A percentile compares a stretch with the other conserved stretches of the same genome.
Evolutionary conservation across 179 eudicot species (phyloP).

Genomic region (Carnegiea gigantea): DNA sequence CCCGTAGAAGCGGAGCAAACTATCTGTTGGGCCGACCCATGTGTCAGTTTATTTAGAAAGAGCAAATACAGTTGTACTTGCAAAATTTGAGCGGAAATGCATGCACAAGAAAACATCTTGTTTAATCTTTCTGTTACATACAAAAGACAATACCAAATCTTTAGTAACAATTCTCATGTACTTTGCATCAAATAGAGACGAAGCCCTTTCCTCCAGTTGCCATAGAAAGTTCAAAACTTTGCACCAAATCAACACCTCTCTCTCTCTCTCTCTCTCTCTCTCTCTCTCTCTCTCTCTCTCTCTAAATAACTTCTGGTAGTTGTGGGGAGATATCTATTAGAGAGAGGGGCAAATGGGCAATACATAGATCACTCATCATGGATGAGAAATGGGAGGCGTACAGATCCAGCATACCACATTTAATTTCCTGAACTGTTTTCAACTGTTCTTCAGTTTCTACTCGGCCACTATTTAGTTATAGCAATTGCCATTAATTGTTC

Average conservation of each 20-base stretch:
- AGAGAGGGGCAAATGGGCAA: neutral
- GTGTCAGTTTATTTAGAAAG: no score
- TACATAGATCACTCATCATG: neutral
- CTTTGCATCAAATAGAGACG: no score
- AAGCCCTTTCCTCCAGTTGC: no score
- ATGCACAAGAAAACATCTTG: no score
- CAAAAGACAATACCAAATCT: no score
- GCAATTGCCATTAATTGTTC: no score
- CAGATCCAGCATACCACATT: neutral
- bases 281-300: neutral
- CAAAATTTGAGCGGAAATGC: no score
- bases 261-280: neutral
- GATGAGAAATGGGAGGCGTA: neutral
- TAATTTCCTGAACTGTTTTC: neutral
- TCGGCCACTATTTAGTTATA: neutral
- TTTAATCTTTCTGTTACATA: no score
- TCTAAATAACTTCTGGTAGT: neutral
- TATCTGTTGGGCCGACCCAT: no score
- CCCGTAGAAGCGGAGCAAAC: neutral
- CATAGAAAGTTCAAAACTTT: neutral
- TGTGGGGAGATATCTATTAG: neutral
- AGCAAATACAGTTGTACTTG: no score
- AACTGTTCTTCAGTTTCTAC: neutral
- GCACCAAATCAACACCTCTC: neutral
- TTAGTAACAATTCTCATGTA: no score